A percentile compares a stretch with the other conserved stretches of the same genome.
Conservation (phyloP, 306 rosid genomes). For the Carpinus viminea region DNA sequence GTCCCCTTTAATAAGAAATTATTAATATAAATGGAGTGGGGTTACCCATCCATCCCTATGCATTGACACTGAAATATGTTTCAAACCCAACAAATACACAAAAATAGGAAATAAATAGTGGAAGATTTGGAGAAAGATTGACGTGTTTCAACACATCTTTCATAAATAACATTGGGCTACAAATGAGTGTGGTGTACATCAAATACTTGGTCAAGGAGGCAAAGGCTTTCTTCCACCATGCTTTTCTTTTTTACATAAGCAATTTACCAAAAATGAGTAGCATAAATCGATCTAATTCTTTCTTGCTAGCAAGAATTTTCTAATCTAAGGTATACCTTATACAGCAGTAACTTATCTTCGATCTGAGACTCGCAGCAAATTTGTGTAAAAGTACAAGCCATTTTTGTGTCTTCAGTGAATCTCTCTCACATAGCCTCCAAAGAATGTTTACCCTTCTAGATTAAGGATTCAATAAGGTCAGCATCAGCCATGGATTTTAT, state of each 20-base stretch:
- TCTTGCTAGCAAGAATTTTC: too few relatives aligned
- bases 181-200: neutral
- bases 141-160: neutral
- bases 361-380: neutral
- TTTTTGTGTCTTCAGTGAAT: neutral
- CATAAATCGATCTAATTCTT: neutral
- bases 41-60: too few relatives aligned
- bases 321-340: neutral
- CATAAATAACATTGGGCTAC: neutral
- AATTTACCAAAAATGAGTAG: neutral
- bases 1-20: too few relatives aligned
- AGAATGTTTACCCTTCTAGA: neutral
- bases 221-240: neutral
- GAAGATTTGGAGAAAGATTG: neutral
- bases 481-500: constrained; percentile 1
- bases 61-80: too few relatives aligned
- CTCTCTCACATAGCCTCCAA: constrained; percentile 3
- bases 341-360: neutral
- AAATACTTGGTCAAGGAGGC: neutral
- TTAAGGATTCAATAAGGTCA: neutral
- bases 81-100: neutral
- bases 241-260: too few relatives aligned
- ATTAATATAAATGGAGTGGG: too few relatives aligned
- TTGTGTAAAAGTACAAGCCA: neutral
- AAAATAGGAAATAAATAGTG: neutral